Conservation (phyloP, 345 rosid genomes). For the Xanthoceras sorbifolium region DNA sequence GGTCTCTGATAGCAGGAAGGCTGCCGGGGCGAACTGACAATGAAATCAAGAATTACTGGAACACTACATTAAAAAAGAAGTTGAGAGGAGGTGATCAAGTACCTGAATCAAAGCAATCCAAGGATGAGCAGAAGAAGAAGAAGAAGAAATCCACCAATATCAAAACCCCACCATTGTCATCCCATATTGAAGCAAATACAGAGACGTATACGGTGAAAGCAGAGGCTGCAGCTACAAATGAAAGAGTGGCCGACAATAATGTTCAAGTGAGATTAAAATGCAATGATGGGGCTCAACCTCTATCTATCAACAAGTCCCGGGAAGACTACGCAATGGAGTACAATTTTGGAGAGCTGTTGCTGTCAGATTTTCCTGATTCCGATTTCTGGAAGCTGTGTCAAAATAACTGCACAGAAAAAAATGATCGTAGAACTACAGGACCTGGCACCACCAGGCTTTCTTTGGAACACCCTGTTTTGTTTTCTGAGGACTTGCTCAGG, state of each 20-base stretch:
- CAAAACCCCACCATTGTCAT: background rate
- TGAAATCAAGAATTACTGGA: slow-evolving; percentile 56
- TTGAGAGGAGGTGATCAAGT: slow-evolving; percentile 25
- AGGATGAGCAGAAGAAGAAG: background rate
- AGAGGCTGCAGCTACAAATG: background rate
- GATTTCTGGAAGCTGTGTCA: slow-evolving; percentile 29
- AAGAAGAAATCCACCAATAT: slow-evolving; percentile 1
- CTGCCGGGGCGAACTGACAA: slow-evolving; percentile 58
- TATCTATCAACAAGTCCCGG: background rate
- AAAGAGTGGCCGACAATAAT: background rate
- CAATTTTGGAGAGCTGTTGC: slow-evolving; percentile 24
- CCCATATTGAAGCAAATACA: background rate
- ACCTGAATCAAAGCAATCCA: slow-evolving; percentile 6
- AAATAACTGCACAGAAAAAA: slow-evolving; percentile 3
- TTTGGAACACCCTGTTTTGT: slow-evolving; percentile 8
- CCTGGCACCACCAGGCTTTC: background rate
- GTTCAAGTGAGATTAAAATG: background rate
- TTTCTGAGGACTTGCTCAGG: slow-evolving; percentile 28
- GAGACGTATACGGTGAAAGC: background rate
- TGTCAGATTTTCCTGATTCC: slow-evolving; percentile 25
- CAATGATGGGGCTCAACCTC: background rate
- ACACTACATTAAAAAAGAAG: slow-evolving; percentile 38
- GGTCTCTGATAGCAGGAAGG: slow-evolving; percentile 49
- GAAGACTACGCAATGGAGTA: slow-evolving; percentile 25
- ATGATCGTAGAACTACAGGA: background rate